phyloP scores from a whole-genome alignment of 495 filamentous ascomycete genomes.

The Aspergillus sclerotiicarbonarius region DNA sequence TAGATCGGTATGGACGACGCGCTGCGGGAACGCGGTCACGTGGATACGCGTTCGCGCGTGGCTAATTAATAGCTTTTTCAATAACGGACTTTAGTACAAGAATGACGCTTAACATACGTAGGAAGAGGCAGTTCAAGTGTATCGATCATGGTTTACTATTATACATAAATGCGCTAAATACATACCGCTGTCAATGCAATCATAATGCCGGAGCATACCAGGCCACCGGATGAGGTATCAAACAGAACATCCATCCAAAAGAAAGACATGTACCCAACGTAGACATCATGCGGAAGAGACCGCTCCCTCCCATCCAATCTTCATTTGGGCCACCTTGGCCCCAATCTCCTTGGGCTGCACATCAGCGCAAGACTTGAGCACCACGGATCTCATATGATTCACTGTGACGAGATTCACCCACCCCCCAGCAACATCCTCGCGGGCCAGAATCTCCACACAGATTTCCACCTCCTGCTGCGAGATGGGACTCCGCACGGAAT shows the following conservation, averaged over 20 bases:
- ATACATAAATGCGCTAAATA: conserved; percentile 31
- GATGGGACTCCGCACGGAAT: conserved; percentile 42
- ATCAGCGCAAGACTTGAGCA: conserved; percentile 44
- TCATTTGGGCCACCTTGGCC: conserved; percentile 34
- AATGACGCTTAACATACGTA: too few species aligned
- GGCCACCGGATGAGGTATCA: conserved; percentile 27
- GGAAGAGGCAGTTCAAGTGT: too few species aligned
- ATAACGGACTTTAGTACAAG: too few species aligned
- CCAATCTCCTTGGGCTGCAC: conserved; percentile 41
- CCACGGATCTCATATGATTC: conserved; percentile 40
- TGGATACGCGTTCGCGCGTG: conserved; percentile 41
- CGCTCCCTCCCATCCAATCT: conserved; percentile 30
- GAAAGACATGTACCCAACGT: conserved; percentile 18
- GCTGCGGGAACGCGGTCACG: conserved; percentile 36
- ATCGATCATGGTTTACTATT: conserved; percentile 24
- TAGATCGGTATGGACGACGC: conserved; percentile 22
- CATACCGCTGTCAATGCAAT: conserved; percentile 13
- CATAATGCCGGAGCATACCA: conserved; percentile 28
- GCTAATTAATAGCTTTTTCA: conserved; percentile 28
- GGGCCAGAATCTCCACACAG: conserved; percentile 44
- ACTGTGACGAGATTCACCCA: conserved; percentile 46
- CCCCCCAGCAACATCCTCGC: conserved; percentile 40
- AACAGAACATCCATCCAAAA: conserved; percentile 10
- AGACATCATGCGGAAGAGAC: conserved; percentile 4
- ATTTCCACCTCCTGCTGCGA: conserved; percentile 38